Percentiles rank a stretch among this genome's conserved stretches.
phyloP scores from a whole-genome alignment of 2,329 filamentous ascomycete species.

The Mycosphaerelloides madeirae region DNA sequence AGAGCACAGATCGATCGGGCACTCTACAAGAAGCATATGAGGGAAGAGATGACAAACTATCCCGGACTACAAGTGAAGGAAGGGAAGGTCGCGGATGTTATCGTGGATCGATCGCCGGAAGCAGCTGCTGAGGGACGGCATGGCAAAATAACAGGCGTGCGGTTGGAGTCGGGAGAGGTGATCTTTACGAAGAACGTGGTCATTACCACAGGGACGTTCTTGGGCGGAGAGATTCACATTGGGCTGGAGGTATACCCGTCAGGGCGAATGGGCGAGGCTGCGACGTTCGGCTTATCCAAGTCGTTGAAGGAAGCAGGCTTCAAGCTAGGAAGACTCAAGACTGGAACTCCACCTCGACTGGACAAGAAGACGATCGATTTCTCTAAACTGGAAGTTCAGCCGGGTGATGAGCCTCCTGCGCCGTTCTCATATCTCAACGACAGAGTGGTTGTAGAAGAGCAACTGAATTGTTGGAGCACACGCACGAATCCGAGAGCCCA shows the following conservation, averaged over 20 bases:
- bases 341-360: constrained; percentile 86
- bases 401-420: constrained; percentile 76
- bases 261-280: constrained; percentile 87
- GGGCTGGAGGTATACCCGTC: constrained; percentile 76
- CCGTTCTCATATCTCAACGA: constrained; percentile 91
- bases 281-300: constrained; percentile 87
- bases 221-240: constrained; percentile 95
- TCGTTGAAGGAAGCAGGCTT: constrained; percentile 86
- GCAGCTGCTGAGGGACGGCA: constrained; percentile 47
- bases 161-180: constrained; percentile 80
- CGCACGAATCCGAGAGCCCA: constrained; percentile 81
- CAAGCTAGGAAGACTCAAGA: constrained; percentile 84
- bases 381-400: constrained; percentile 63
- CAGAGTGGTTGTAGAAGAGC: constrained; percentile 69
- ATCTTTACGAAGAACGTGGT: constrained; percentile 76
- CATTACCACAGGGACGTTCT: constrained; percentile 93
- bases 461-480: constrained; percentile 81
- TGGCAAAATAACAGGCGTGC: constrained; percentile 76
- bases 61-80: constrained; percentile 74
- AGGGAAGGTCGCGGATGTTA: constrained; percentile 88
- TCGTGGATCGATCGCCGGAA: constrained; percentile 57
- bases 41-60: constrained; percentile 73
- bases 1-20: constrained; percentile 90
- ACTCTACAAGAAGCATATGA: constrained; percentile 88
- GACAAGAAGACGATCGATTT: constrained; percentile 80